Evolutionary conservation across 169 alveolate species (phyloP).

Genomic region (Plasmodium falciparum): DNA sequence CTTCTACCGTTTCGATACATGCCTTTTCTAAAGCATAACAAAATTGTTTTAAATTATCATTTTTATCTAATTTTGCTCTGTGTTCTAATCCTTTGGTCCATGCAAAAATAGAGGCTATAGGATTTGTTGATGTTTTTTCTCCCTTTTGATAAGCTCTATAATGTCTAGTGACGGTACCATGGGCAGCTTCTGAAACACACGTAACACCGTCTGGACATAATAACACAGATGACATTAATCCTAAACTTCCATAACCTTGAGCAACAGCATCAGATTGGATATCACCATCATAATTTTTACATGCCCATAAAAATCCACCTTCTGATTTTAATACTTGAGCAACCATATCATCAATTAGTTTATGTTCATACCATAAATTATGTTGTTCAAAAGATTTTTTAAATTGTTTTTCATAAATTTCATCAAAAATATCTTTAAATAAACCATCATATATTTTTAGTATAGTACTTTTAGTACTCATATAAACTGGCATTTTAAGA

Average conservation of each 20-base stretch:
- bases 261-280: constrained; percentile 97
- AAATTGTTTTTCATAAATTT: constrained; percentile 91
- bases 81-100: constrained; percentile 95
- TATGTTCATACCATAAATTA: constrained; percentile 94
- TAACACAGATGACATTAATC: constrained; percentile 96
- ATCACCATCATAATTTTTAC: constrained; percentile 98
- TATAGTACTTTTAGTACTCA: constrained; percentile 95
- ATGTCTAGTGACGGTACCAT: constrained; percentile 97
- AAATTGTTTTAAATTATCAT: constrained; percentile 88
- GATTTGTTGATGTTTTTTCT: constrained; percentile 94
- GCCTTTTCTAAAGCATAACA: constrained; percentile 91
- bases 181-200: constrained; percentile 97
- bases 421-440: constrained; percentile 94
- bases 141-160: constrained; percentile 92
- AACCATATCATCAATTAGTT: constrained; percentile 98
- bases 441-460: constrained; percentile 95
- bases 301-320: constrained; percentile 99
- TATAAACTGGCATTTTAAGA: constrained; percentile 91
- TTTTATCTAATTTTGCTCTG: constrained; percentile 92
- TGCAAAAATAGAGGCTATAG: constrained; percentile 96
- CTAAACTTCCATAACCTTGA: constrained; percentile 95
- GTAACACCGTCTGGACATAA: constrained; percentile 94
- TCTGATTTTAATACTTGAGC: constrained; percentile 94
- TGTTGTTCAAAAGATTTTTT: constrained; percentile 87
- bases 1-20: constrained; percentile 91